Base-by-base conservation (phyloP, 257 asterid genomes). In the Nicotiana obtusifolia region DNA sequence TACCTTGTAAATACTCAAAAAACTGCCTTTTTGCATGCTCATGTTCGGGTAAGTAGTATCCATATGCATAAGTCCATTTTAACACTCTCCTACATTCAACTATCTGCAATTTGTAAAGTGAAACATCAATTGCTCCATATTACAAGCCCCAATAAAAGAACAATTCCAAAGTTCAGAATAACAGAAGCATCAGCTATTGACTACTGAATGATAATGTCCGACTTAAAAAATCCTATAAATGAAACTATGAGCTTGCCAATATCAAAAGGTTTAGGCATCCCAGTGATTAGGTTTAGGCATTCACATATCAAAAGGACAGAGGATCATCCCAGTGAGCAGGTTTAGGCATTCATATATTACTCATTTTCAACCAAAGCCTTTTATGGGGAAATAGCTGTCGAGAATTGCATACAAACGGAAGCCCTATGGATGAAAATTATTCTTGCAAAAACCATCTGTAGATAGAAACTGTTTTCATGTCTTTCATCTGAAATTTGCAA, bases 21-120 rank as follows among this genome's bases (percentile, higher is more conserved):
- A 96, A 94, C 88, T 89, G 97, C 78, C 93, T 92, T 85, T 88
- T 90, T 13, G 94, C 85, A 0, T 86, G 85, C 86, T 93, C 99
- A 22, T 82, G 81, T 86, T 91, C 98, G 2, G 95, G 97, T 64
- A 93, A 86, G 90, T 96, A 96, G 87, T 81, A 96, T 59, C 98
- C 99, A 85, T 94, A 96, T n/a, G 98, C 91, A 78, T 96, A 96
- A 28, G 99, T 96, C 99, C 99, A 96, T 80, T 96, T 96, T 61
- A 96, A 88, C 57, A 96, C 99, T 89, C 98, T 90, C 88, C 99
- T 87, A 86, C 99, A 96, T 86, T 96, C 99, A 83, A 94, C 97
- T 31, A 96, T 94, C 99, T 96, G 97, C 87, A 90, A 52, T 80
- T 75, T 66, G 31, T n/a, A 66, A 78, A 73, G 81, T 54, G 79